A percentile compares a stretch with the other conserved stretches of the same genome.
These are phyloP conservation scores for Westerdykella ornata DNA, from an alignment of 2,329 filamentous ascomycete species.

Conservation along the genomic window DNA sequence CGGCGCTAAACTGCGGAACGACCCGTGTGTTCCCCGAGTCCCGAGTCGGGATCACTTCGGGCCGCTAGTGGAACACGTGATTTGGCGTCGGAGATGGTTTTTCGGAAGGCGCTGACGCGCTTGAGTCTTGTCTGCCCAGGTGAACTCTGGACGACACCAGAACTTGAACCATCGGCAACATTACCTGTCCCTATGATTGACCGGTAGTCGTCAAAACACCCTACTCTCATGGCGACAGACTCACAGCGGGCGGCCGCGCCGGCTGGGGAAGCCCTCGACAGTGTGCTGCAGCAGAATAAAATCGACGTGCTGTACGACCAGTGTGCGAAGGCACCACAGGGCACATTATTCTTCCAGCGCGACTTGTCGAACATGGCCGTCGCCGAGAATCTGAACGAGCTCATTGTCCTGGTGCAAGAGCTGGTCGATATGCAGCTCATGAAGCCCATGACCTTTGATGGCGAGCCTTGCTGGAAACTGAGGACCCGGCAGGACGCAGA, in stretches of 20 bases:
- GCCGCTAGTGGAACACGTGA: no score
- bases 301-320: constrained; percentile 35
- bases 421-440: constrained; percentile 33
- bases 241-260: background rate
- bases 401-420: constrained; percentile 28
- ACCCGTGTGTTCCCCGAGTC: no score
- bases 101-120: no score
- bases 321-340: constrained; percentile 30
- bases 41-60: no score
- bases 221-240: no score
- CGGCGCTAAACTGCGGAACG: no score
- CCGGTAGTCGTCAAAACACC: background rate
- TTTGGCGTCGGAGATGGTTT: no score
- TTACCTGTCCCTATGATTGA: background rate
- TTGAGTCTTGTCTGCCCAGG: no score
- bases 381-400: constrained; percentile 28
- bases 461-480: constrained; percentile 34
- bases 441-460: constrained; percentile 34
- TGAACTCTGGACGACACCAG: no score
- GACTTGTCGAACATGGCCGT: constrained; percentile 35
- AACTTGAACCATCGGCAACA: no score
- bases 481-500: constrained; percentile 31
- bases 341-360: constrained; percentile 37
- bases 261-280: background rate
- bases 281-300: constrained; percentile 1